Evolutionary conservation across 2,329 filamentous ascomycete species (phyloP).

Genomic region (Phialemoniopsis sp.): DNA sequence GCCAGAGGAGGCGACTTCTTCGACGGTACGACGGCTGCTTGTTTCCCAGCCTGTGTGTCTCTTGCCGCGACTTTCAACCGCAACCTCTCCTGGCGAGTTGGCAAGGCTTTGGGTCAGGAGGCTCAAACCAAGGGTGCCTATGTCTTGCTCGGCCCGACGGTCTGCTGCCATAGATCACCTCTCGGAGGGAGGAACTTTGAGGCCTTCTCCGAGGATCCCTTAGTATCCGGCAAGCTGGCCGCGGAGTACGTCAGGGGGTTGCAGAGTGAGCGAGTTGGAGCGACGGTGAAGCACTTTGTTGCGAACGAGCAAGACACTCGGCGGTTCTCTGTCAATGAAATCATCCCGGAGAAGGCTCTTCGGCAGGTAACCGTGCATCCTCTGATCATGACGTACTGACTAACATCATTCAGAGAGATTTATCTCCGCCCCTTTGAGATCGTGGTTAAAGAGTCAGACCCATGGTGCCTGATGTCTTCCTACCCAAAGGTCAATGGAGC

Average conservation of each 20-base stretch:
- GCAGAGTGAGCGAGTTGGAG: constrained; percentile 22
- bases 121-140: constrained; percentile 54
- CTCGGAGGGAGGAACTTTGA: constrained; percentile 62
- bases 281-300: constrained; percentile 27
- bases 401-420: too few relatives aligned
- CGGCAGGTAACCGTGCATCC: too few relatives aligned
- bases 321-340: constrained; percentile 40
- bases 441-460: constrained; percentile 49
- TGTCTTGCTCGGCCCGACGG: constrained; percentile 54
- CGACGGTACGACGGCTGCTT: too few relatives aligned
- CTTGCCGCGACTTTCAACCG: constrained; percentile 54
- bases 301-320: constrained; percentile 47
- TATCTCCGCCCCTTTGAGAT: constrained; percentile 63
- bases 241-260: constrained; percentile 24
- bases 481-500: constrained; percentile 47
- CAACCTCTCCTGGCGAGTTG: constrained; percentile 47
- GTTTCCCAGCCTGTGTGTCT: constrained; percentile 1
- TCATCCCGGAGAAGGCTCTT: constrained; percentile 48
- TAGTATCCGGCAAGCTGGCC: constrained; percentile 23
- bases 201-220: constrained; percentile 52
- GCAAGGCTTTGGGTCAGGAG: constrained; percentile 51
- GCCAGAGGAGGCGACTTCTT: too few relatives aligned
- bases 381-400: too few relatives aligned
- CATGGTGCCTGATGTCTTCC: constrained; percentile 53
- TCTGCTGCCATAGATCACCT: constrained; percentile 58